Conservation (phyloP, 805 yeast species). For the Cyberlindnera maclurae region DNA sequence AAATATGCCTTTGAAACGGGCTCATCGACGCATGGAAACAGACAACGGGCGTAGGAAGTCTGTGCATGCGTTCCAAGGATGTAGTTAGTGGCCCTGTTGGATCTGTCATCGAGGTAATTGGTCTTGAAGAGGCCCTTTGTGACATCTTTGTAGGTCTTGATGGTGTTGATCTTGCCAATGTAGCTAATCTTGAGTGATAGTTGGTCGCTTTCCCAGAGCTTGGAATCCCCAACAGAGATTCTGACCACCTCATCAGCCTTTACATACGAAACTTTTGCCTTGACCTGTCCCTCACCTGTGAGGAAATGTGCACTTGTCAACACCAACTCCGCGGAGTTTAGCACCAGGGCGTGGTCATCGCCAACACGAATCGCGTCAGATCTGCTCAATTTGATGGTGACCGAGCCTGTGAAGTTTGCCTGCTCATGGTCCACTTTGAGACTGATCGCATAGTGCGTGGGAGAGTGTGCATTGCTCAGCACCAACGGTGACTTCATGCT, state of each 20-base stretch:
- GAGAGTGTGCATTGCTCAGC: slow-evolving; percentile 20
- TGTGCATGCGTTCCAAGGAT: slow-evolving; percentile 68
- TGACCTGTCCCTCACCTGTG: slow-evolving; percentile 23
- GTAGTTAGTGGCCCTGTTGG: slow-evolving; percentile 43
- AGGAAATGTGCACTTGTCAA: slow-evolving; percentile 10
- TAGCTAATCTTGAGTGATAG: slow-evolving; percentile 10
- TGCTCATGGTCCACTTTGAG: slow-evolving; percentile 35
- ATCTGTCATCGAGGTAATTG: slow-evolving; percentile 44
- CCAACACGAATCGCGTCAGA: neutral
- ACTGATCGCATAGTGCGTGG: slow-evolving; percentile 30
- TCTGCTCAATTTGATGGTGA: slow-evolving; percentile 15
- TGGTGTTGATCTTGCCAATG: slow-evolving; percentile 17
- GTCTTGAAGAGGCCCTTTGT: slow-evolving; percentile 67
- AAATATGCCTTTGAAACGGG: slow-evolving; percentile 46
- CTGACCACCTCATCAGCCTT: slow-evolving; percentile 23
- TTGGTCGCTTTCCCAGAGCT: slow-evolving; percentile 4
- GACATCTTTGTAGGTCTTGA: slow-evolving; percentile 39
- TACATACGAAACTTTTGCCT: slow-evolving; percentile 29
- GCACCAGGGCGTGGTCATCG: slow-evolving; percentile 21
- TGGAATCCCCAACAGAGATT: slow-evolving; percentile 13
- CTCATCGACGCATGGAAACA: slow-evolving; percentile 71
- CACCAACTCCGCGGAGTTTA: slow-evolving; percentile 32
- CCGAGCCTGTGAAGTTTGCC: slow-evolving; percentile 41
- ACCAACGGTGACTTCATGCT: too few species aligned
- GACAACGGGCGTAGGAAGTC: slow-evolving; percentile 53